Conservation (phyloP, 768 basidiomycete genomes). For the Lactarius pseudohatsudake region DNA sequence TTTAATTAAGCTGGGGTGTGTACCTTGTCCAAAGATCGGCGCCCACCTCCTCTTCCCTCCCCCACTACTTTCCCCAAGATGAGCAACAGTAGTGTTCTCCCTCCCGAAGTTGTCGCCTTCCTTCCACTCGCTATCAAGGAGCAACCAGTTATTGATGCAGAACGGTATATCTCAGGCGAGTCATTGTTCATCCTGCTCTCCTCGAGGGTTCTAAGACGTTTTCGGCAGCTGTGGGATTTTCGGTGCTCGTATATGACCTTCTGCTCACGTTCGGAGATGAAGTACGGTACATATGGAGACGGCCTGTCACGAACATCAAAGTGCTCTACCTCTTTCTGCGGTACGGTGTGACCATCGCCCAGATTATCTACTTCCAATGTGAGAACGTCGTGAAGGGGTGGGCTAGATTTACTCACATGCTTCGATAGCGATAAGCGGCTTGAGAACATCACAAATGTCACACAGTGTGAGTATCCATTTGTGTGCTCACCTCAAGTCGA, state of each 20-base stretch:
- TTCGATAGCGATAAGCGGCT: conserved; percentile 15
- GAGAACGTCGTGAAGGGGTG: conserved; percentile 7
- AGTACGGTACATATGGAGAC: conserved; percentile 43
- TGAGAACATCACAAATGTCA: conserved; percentile 1
- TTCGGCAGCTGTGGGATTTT: conserved; percentile 36
- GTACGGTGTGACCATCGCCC: conserved; percentile 38
- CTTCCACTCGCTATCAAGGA: conserved; percentile 12
- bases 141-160: neutral
- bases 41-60: neutral
- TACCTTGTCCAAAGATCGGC: neutral
- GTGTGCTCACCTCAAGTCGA: neutral
- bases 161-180: conserved; percentile 23
- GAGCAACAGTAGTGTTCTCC: neutral
- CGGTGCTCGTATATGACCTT: conserved; percentile 45
- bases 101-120: neutral
- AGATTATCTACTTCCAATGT: conserved; percentile 36
- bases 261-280: conserved; percentile 44
- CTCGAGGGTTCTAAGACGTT: neutral
- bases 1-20: conserved; percentile 13
- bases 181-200: neutral
- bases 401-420: neutral
- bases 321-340: conserved; percentile 43
- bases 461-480: conserved; percentile 9
- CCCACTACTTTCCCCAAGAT: neutral
- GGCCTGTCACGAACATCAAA: conserved; percentile 40